Evolutionary conservation across 2,329 filamentous ascomycete genomes (phyloP), one percentile per base, ranked within the genome.

Genomic region (Pestalotiopsis sp.): DNA sequence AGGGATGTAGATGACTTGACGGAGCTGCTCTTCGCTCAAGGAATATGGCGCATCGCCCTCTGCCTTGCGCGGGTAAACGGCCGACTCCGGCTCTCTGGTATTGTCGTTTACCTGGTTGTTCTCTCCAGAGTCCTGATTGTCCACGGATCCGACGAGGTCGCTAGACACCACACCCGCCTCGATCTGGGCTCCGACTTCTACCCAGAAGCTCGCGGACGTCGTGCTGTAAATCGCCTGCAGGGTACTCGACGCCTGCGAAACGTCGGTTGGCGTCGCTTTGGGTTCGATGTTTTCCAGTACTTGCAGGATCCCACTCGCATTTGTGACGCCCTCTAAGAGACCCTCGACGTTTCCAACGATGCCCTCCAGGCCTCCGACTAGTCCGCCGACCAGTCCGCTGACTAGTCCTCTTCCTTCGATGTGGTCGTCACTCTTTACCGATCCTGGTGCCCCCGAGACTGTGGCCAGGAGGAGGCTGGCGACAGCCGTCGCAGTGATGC

Each of bases 1-100:
- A 6, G 69, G 69, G 41, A 70, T 70, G 38, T 64, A 59, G 45
- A 70, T 67, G 20, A 67, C 67, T 5, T 38, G 64, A 4, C 67
- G 69, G 12, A 70, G 67, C 57, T 65, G 13, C 1, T 58, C 61
- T 36, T 69, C 69, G 7, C 38, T 31, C 23, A 67, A 14, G 2
- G 57, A 67, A 45, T 65, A 70, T 2, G 67, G 59, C 38, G 61
- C 64, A 58, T 70, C 69, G 20, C 36, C 55, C 14, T 60, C 1
- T 36, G n/a, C 59, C 9, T 49, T 57, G 13, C 60, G n/a, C 9
- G 66, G 68, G 39, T 63, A 70, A 3, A 70, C 25, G 1, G 58
- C 41, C 2, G 14, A 31, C 17, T 25, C 23, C 2, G 52, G 65
- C 23, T 67, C 36, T 11, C 14, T 25, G 7, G 52, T 17, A 39